A percentile compares a stretch with the other conserved stretches of the same genome.
Conservation (phyloP, 305 asterid genomes). For the Stenogyne calaminthoides region DNA sequence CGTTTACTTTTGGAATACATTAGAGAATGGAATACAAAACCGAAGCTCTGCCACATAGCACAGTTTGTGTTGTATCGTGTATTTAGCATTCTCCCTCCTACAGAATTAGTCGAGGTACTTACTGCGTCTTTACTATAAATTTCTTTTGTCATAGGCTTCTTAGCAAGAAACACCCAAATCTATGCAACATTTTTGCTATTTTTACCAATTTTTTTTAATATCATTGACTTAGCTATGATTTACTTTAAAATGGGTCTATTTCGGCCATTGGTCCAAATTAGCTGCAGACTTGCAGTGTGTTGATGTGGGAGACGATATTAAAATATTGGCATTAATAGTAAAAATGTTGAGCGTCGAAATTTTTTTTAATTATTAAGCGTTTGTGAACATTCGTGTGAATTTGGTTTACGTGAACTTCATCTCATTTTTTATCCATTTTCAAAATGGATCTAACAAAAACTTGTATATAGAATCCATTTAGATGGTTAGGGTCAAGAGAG, state of each 20-base stretch:
- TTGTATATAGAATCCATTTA: no score
- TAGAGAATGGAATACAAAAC: slow-evolving; percentile 93
- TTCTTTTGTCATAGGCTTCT: neutral
- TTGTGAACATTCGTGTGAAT: neutral
- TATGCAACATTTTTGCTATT: neutral
- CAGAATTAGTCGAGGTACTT: slow-evolving; percentile 72
- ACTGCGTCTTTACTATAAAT: neutral
- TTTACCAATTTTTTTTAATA: neutral
- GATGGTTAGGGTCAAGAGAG: no score
- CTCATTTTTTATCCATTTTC: no score
- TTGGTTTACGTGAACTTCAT: no score
- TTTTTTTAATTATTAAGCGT: neutral
- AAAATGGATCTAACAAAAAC: no score
- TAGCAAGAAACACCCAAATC: neutral
- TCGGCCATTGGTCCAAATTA: neutral
- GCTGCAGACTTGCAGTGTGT: neutral
- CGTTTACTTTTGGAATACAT: slow-evolving; percentile 67
- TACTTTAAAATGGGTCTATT: neutral
- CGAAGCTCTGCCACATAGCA: slow-evolving; percentile 81
- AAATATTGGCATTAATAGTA: neutral
- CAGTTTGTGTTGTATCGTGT: slow-evolving; percentile 63
- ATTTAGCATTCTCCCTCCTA: slow-evolving; percentile 64
- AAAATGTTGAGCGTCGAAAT: neutral
- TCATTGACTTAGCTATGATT: neutral
- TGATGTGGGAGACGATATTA: neutral